A percentile compares a stretch with the other conserved stretches of the same genome.
Conservation (phyloP, 371 early-diverging fungal species). For the Mucor sp. region DNA sequence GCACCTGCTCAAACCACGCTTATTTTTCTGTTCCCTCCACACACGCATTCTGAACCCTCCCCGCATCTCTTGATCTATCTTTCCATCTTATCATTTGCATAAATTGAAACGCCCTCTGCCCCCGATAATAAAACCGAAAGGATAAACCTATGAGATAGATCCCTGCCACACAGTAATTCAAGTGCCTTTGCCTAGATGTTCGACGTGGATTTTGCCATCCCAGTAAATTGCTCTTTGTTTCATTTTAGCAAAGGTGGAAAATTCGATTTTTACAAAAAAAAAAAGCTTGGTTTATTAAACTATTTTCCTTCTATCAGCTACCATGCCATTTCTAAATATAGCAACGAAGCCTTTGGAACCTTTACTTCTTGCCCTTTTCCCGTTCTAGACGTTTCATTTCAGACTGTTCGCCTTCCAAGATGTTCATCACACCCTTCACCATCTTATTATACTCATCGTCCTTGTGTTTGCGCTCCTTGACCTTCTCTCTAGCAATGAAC, state of each 20-base stretch:
- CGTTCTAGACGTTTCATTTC: constrained; percentile 74
- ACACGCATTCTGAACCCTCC: not conserved
- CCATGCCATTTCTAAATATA: not conserved
- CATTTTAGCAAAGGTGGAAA: not conserved
- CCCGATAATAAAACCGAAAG: not conserved
- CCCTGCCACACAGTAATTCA: not conserved
- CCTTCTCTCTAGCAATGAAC: constrained; percentile 80
- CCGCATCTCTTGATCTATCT: not conserved
- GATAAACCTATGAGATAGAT: not conserved
- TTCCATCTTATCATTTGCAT: not conserved
- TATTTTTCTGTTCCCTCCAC: not conserved
- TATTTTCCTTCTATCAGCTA: not conserved
- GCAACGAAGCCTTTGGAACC: not conserved
- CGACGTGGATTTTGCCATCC: not conserved
- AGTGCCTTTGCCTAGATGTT: not conserved
- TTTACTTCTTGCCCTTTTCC: constrained; percentile 48
- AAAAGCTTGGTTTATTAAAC: not conserved
- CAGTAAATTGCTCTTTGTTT: not conserved
- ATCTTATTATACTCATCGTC: constrained; percentile 84
- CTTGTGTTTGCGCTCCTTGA: constrained; percentile 72
- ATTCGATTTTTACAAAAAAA: not conserved
- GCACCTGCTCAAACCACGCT: not conserved
- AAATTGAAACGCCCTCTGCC: not conserved
- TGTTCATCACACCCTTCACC: constrained; percentile 85
- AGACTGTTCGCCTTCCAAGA: constrained; percentile 75